phyloP scores from a whole-genome alignment of 306 rosid genomes.

The Castanea crenata region DNA sequence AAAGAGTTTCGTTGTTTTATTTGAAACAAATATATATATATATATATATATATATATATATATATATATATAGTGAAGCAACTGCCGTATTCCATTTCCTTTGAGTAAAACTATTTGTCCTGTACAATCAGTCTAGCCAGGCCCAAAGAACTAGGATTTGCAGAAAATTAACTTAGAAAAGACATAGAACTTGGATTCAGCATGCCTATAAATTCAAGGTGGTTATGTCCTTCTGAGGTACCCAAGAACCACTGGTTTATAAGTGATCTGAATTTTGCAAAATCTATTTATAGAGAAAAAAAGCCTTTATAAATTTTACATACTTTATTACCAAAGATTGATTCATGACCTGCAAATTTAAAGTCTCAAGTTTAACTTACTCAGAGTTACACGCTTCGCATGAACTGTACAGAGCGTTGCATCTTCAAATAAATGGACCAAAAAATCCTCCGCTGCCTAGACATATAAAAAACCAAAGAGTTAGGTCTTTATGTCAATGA shows the following conservation, averaged over 20 bases:
- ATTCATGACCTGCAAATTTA: neutral
- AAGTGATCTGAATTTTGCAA: neutral
- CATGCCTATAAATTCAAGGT: no score
- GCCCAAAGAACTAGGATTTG: neutral
- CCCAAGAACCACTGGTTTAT: neutral
- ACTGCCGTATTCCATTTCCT: neutral
- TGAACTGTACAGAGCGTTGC: slow-evolving; percentile 90
- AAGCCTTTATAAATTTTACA: neutral
- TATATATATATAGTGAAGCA: neutral
- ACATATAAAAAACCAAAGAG: neutral
- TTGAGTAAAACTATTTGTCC: neutral
- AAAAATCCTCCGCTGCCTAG: slow-evolving; percentile 82
- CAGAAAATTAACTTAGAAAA: neutral
- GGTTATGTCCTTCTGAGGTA: no score
- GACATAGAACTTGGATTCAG: no score
- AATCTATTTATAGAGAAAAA: neutral
- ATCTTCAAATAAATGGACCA: slow-evolving; percentile 72
- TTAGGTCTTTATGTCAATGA: neutral
- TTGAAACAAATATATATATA: no score
- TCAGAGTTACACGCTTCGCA: slow-evolving; percentile 85
- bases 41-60: neutral
- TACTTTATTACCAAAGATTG: neutral
- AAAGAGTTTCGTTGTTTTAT: no score
- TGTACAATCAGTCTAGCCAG: neutral
- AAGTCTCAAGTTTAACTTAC: slow-evolving; percentile 50